A percentile compares a stretch with the other conserved stretches of the same genome.
phyloP scores from a whole-genome alignment of 2,329 filamentous ascomycete genomes.

The Pestalotiopsis sp. region DNA sequence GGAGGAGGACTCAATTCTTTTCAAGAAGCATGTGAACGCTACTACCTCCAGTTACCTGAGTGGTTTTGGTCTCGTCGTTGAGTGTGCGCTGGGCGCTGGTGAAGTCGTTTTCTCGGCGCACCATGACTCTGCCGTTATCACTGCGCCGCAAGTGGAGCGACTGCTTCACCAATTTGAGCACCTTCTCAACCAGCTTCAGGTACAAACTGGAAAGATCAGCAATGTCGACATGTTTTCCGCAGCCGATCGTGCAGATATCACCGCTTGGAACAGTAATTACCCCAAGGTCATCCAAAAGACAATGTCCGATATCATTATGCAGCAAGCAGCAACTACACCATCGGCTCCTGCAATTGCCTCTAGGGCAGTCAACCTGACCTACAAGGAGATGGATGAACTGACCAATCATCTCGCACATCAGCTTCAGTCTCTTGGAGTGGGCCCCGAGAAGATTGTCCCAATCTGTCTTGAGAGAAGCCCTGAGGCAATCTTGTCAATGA shows the following conservation, averaged over 20 bases:
- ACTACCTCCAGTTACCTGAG: constrained; percentile 2
- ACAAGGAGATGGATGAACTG: constrained; percentile 4
- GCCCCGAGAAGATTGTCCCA: constrained; percentile 19
- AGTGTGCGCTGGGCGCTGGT: background rate
- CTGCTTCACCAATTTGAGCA: constrained; percentile 4
- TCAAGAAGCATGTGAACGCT: background rate
- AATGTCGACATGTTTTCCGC: constrained; percentile 11
- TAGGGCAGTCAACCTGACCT: background rate
- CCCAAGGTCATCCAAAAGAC: constrained; percentile 1
- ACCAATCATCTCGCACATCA: constrained; percentile 1
- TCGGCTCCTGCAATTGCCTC: background rate
- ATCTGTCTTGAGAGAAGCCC: constrained; percentile 28
- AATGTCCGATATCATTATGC: constrained; percentile 6
- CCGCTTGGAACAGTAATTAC: constrained; percentile 13
- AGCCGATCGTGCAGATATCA: constrained; percentile 3
- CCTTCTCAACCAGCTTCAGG: constrained; percentile 2
- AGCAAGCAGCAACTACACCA: background rate
- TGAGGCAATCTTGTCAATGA: constrained; percentile 26
- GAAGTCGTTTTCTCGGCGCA: constrained; percentile 11
- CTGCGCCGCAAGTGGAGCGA: background rate
- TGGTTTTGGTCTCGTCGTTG: constrained; percentile 1
- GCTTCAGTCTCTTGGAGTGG: constrained; percentile 2
- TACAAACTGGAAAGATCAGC: background rate
- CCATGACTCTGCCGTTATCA: constrained; percentile 2
- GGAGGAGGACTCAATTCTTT: background rate